Conservation (phyloP, 768 basidiomycete species). For the Roridomyces roridus region DNA sequence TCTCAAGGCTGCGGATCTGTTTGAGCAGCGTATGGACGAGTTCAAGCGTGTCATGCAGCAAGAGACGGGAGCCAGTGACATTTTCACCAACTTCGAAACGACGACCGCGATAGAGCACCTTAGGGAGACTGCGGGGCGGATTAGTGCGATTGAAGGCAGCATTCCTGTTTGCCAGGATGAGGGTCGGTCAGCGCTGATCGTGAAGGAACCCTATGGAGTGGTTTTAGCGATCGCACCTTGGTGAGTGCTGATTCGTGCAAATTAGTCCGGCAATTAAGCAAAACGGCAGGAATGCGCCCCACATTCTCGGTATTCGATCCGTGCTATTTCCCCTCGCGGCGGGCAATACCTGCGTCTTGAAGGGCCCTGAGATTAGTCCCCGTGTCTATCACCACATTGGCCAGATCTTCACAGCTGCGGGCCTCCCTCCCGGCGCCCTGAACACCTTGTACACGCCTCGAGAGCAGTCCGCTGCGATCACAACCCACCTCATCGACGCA, state of each 20-base stretch:
- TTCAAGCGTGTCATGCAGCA: constrained; percentile 10
- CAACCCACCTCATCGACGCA: constrained; percentile 54
- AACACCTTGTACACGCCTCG: constrained; percentile 65
- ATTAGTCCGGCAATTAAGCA: not conserved
- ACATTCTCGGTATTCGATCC: constrained; percentile 16
- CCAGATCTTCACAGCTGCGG: constrained; percentile 32
- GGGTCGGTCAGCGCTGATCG: constrained; percentile 12
- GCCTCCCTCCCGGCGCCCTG: constrained; percentile 66
- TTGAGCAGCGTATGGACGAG: constrained; percentile 7
- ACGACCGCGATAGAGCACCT: constrained; percentile 8
- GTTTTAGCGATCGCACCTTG: constrained; percentile 23
- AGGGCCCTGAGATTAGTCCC: constrained; percentile 67
- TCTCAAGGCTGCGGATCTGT: constrained; percentile 25
- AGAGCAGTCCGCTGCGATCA: constrained; percentile 56
- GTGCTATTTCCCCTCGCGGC: constrained; percentile 19
- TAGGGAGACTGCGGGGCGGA: constrained; percentile 17
- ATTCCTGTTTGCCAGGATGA: constrained; percentile 15
- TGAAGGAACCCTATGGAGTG: constrained; percentile 25
- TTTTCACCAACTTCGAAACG: constrained; percentile 11
- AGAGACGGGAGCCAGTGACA: constrained; percentile 10
- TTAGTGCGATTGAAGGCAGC: constrained; percentile 15
- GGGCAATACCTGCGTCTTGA: constrained; percentile 66
- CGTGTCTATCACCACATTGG: constrained; percentile 27
- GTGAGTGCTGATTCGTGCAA: constrained; percentile 3
- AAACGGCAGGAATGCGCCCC: constrained; percentile 21